Conservation (phyloP, 2,329 filamentous ascomycete species). For the Gaeumannomyces sp. region DNA sequence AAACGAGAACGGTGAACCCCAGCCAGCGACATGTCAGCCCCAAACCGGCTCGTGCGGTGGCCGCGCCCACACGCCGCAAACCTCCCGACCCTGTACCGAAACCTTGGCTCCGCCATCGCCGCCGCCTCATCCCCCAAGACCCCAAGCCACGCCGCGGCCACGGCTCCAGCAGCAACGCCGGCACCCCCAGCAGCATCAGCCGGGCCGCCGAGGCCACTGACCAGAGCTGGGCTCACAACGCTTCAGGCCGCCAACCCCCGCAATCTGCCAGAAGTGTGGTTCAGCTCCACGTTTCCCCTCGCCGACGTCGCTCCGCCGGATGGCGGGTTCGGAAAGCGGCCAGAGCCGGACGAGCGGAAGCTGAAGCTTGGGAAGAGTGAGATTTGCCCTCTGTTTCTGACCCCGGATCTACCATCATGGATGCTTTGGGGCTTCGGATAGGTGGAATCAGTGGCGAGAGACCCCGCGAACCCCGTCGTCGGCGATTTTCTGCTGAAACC, state of each 20-base stretch:
- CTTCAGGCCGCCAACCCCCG: constrained; percentile 20
- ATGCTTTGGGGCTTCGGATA: not conserved
- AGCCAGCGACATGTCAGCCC: not conserved
- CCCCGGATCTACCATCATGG: not conserved
- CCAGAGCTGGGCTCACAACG: constrained; percentile 14
- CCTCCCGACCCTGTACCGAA: constrained; percentile 19
- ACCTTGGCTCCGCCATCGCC: constrained; percentile 15
- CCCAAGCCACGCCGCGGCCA: not conserved
- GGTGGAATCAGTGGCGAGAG: too few species aligned
- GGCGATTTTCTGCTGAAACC: not conserved
- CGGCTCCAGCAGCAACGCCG: constrained; percentile 8
- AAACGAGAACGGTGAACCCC: not conserved
- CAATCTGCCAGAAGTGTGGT: constrained; percentile 35
- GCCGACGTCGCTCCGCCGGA: constrained; percentile 18
- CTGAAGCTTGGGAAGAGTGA: constrained; percentile 58
- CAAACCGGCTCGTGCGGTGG: constrained; percentile 13
- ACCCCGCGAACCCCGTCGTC: not conserved
- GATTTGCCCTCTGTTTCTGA: constrained; percentile 19
- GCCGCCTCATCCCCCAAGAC: constrained; percentile 8
- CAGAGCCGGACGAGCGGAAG: constrained; percentile 44
- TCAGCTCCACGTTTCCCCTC: constrained; percentile 32
- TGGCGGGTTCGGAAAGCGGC: constrained; percentile 12
- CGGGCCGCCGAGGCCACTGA: constrained; percentile 5
- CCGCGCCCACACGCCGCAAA: constrained; percentile 23
- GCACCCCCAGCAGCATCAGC: not conserved